Percentiles rank a stretch among this genome's conserved stretches.
Conservation (phyloP, 2,329 filamentous ascomycete species). For the Knufia fluminis region DNA sequence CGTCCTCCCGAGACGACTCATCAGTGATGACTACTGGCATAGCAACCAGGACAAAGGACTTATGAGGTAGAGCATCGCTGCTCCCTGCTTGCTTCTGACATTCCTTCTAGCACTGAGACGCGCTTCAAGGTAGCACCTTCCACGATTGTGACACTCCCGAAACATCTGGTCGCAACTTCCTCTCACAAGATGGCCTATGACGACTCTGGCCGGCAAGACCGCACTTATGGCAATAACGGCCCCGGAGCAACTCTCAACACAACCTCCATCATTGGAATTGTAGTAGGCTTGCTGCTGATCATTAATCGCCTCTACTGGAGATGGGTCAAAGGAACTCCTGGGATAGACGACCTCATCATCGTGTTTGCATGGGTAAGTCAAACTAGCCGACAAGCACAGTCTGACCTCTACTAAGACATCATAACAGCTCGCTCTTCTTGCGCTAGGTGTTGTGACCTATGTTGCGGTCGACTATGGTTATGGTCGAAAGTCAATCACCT, state of each 20-base stretch:
- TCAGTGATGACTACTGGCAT: neutral
- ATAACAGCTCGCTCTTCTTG: conserved; percentile 23
- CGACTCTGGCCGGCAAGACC: conserved; percentile 1
- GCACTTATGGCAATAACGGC: conserved; percentile 6
- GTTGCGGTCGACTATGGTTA: conserved; percentile 27
- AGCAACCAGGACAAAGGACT: neutral
- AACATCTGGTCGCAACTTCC: neutral
- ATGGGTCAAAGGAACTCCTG: conserved; percentile 17
- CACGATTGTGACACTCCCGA: neutral
- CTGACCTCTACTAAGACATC: conserved; percentile 1
- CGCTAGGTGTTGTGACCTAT: conserved; percentile 24
- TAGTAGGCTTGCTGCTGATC: conserved; percentile 6
- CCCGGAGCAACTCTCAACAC: conserved; percentile 5
- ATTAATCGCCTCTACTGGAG: conserved; percentile 9
- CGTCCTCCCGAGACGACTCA: neutral
- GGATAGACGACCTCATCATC: conserved; percentile 25
- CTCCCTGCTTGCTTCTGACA: neutral
- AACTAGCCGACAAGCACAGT: neutral
- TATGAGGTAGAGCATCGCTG: neutral
- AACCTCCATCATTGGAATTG: conserved; percentile 1
- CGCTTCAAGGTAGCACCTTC: neutral
- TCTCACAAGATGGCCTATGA: conserved; percentile 5
- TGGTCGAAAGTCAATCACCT: conserved; percentile 22
- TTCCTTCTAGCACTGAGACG: neutral
- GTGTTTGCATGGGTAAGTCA: conserved; percentile 24